Conservation (phyloP, 441 rosid species). For the Erysimum pusillum region DNA sequence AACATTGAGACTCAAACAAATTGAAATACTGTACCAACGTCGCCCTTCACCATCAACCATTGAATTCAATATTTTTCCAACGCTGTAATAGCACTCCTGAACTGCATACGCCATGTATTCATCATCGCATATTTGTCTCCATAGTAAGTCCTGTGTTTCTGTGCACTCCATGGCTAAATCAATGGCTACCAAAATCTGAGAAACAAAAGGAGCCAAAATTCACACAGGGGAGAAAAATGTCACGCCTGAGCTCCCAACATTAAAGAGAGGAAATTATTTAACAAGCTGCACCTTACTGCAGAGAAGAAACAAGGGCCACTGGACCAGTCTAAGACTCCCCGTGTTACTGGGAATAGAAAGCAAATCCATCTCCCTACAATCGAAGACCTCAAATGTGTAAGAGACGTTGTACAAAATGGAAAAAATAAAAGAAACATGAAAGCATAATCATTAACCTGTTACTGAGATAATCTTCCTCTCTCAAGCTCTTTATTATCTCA, state of each 20-base stretch:
- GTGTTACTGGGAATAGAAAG: constrained; percentile 94
- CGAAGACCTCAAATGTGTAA: constrained; percentile 29
- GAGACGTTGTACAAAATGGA: constrained; percentile 25
- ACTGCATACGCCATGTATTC: constrained; percentile 99
- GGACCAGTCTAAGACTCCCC: constrained; percentile 93
- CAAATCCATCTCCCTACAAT: constrained; percentile 94
- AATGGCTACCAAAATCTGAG: constrained; percentile 92
- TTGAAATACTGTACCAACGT: constrained; percentile 71
- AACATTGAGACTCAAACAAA: constrained; percentile 31
- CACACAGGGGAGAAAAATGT: constrained; percentile 41
- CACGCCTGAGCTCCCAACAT: constrained; percentile 14
- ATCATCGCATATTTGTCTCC: constrained; percentile 87
- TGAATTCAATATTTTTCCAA: constrained; percentile 84
- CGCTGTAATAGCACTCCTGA: constrained; percentile 91
- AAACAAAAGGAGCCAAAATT: constrained; percentile 34
- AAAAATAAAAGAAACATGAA: constrained; percentile 26
- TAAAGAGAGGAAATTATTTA: constrained; percentile 30
- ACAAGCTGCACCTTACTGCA: constrained; percentile 86
- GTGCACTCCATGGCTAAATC: constrained; percentile 97
- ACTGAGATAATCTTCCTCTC: constrained; percentile 97
- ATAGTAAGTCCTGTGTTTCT: constrained; percentile 84
- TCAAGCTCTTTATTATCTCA: constrained; percentile 94
- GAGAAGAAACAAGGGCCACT: constrained; percentile 99
- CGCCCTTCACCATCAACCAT: constrained; percentile 95
- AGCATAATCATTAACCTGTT: constrained; percentile 68